Evolutionary conservation across 2,329 filamentous ascomycete species (phyloP).

Genomic region (Colletotrichum chlorophyti): DNA sequence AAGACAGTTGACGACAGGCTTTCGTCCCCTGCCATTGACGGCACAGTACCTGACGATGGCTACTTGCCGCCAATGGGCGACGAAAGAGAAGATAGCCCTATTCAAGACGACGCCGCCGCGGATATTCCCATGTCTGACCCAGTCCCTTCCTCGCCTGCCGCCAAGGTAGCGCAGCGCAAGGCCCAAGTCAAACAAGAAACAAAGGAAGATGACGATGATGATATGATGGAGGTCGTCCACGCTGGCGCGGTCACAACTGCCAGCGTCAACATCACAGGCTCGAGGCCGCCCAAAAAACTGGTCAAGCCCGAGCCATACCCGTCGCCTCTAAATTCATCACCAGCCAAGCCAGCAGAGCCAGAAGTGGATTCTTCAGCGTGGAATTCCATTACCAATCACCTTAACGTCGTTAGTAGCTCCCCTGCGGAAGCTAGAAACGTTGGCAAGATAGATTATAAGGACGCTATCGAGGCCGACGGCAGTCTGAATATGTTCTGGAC

Average conservation of each 20-base stretch:
- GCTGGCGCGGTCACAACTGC: constrained; percentile 71
- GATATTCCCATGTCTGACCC: constrained; percentile 85
- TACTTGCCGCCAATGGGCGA: constrained; percentile 53
- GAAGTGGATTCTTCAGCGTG: constrained; percentile 82
- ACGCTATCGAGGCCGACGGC: constrained; percentile 93
- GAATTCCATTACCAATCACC: constrained; percentile 84
- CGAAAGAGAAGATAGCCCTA: constrained; percentile 64
- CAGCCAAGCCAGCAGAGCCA: constrained; percentile 64
- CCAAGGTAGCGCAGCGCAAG: constrained; percentile 79
- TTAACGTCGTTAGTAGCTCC: constrained; percentile 85
- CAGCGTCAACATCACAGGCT: constrained; percentile 86
- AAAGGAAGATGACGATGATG: constrained; percentile 75
- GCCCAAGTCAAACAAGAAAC: constrained; percentile 55
- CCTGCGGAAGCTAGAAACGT: constrained; percentile 66
- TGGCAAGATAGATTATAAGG: constrained; percentile 82
- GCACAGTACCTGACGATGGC: constrained; percentile 59
- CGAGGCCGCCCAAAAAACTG: constrained; percentile 77
- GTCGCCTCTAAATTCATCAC: constrained; percentile 79
- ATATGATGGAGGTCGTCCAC: constrained; percentile 87
- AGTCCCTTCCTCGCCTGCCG: constrained; percentile 84
- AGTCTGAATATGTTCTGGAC: constrained; percentile 96
- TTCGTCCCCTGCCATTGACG: constrained; percentile 57
- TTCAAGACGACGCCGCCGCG: constrained; percentile 33
- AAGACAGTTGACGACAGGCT: constrained; percentile 58
- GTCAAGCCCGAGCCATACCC: constrained; percentile 72